Evolutionary conservation across 352 stramenopile species (phyloP), one percentile per base, ranked within the genome.

Genomic region (Elongisporangium undulatum): DNA sequence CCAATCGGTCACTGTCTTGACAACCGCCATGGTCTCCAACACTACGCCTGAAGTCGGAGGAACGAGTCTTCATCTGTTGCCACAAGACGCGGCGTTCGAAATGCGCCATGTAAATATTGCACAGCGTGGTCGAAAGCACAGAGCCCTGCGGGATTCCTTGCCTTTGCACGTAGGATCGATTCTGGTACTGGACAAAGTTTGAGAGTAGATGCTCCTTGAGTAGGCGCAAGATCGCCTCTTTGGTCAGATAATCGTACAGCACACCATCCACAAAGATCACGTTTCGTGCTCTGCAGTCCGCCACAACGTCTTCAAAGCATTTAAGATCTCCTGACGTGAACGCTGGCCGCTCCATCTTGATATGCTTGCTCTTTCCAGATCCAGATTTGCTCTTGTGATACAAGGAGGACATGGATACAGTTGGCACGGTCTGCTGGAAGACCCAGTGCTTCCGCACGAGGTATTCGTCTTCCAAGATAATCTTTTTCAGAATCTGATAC

Each of bases 111-210:
- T 92, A 94, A 16, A 94, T 62, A 51, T 91, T 92, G 62, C 85
- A 94, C 9, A 94, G 63, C 7, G 79, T 82, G 5, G 85, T 92
- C 7, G 85, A 94, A 13, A 94, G 66, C 53, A 94, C 77, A 0
- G 85, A 94, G n/a, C 85, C 85, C 64, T 94, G 85, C 0, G 85
- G 82, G 15, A 94, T 94, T 0, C 84, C 85, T 64, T 85, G 71
- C 17, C 54, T 55, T 51, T 94, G 85, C 29, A 87, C 52, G 56
- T 75, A 90, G 6, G 77, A 53, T 7, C 75, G 65, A 1, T 71
- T 68, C 21, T 87, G 67, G 1, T 89, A 71, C 41, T 84, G 66
- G 3, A 92, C 75, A 7, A 70, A 53, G 55, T 94, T 92, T 1
- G 56, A 17, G 4, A 77, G 64, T 16, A 94, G 63, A 57, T 94